A percentile compares a stretch with the other conserved stretches of the same genome.
Conservation (phyloP, 768 basidiomycete genomes). For the Lactarius evosmus region DNA sequence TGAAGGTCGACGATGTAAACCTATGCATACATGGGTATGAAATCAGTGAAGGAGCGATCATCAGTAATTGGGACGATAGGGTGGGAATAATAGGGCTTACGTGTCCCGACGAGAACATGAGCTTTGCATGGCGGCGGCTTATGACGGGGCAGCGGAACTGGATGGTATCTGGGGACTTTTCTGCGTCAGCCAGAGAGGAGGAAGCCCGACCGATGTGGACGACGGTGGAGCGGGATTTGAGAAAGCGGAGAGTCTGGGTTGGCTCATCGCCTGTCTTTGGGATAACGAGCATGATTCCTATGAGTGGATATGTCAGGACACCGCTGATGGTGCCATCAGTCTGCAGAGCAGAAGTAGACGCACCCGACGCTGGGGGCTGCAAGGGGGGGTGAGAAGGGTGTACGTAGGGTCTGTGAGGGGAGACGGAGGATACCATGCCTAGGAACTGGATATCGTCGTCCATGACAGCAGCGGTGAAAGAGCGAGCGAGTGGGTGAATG, state of each 20-base stretch:
- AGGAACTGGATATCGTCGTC: constrained; percentile 27
- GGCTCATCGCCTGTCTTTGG: constrained; percentile 48
- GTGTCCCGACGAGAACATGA: constrained; percentile 66
- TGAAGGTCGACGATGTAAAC: constrained; percentile 65
- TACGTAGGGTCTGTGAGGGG: constrained; percentile 5
- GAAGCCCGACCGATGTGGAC: constrained; percentile 70
- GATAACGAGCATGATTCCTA: constrained; percentile 60
- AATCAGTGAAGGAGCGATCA: constrained; percentile 4
- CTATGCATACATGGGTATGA: constrained; percentile 38
- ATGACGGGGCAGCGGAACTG: constrained; percentile 77
- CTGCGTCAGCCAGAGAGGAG: constrained; percentile 42
- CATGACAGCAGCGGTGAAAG: constrained; percentile 8
- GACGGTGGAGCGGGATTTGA: constrained; percentile 46
- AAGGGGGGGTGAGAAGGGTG: constrained; percentile 4
- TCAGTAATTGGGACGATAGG: background rate
- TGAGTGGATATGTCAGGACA: constrained; percentile 15
- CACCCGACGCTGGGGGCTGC: constrained; percentile 24
- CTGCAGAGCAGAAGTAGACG: background rate
- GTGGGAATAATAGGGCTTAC: constrained; percentile 40
- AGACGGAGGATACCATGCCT: constrained; percentile 5
- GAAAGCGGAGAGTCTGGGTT: constrained; percentile 49
- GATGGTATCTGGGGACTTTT: constrained; percentile 46
- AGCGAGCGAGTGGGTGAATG: background rate
- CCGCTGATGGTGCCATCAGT: background rate
- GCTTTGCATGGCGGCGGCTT: constrained; percentile 74